phyloP scores from a whole-genome alignment of 2,329 filamentous ascomycete species.

The Diaporthe amygdali region DNA sequence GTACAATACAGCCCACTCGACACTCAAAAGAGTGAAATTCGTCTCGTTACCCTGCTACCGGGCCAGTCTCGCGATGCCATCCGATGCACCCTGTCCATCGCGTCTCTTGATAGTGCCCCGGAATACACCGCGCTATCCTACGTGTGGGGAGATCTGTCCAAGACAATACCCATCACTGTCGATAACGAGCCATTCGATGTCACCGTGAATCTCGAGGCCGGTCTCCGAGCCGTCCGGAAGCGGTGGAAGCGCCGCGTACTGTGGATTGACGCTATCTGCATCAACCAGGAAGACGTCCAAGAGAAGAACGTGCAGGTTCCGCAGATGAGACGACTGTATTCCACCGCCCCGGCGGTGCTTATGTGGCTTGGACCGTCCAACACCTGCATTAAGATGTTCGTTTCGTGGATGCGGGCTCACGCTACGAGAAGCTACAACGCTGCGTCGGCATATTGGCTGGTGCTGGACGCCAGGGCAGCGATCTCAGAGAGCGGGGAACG shows the following conservation, averaged over 20 bases:
- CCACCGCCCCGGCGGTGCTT: background rate
- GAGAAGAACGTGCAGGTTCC: background rate
- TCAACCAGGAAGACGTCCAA: conserved; percentile 8
- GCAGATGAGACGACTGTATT: conserved; percentile 10
- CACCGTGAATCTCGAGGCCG: background rate
- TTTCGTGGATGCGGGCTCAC: background rate
- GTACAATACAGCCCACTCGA: too few relatives aligned
- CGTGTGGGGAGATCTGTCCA: too few relatives aligned
- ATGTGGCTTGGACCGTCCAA: conserved; percentile 9
- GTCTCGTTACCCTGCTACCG: too few relatives aligned
- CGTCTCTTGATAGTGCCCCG: too few relatives aligned
- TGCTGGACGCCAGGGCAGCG: background rate
- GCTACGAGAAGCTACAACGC: background rate
- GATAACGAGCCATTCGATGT: background rate
- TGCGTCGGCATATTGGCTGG: background rate
- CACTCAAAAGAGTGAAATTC: too few relatives aligned
- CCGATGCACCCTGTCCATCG: too few relatives aligned
- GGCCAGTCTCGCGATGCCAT: too few relatives aligned
- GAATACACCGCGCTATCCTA: too few relatives aligned
- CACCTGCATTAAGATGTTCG: background rate
- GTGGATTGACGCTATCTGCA: too few relatives aligned
- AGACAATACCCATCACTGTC: too few relatives aligned
- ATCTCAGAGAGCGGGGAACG: background rate
- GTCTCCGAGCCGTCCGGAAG: background rate
- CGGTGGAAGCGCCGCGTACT: background rate